Conservation (phyloP, 352 stramenopile species). For the Pythium dissotocum region DNA sequence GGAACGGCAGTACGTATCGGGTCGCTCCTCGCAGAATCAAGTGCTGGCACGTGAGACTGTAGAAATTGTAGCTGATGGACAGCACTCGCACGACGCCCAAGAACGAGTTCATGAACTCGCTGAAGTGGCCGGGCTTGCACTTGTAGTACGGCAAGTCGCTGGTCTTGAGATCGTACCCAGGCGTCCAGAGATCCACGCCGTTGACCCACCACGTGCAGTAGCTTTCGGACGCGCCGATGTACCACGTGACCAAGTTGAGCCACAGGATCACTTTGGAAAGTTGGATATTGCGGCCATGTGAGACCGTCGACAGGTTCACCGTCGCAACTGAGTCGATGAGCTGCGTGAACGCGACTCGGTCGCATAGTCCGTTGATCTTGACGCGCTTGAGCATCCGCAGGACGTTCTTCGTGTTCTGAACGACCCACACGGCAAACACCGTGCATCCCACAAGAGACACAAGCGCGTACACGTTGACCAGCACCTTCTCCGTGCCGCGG, state of each 20-base stretch:
- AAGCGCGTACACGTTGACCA: conserved; percentile 22
- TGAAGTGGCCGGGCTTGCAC: conserved; percentile 12
- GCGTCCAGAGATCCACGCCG: conserved; percentile 15
- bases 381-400: conserved; percentile 8
- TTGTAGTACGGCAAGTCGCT: conserved; percentile 21
- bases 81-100: conserved; percentile 15
- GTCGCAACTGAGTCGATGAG: conserved; percentile 7
- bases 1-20: conserved; percentile 8
- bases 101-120: conserved; percentile 3
- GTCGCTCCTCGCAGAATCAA: conserved; percentile 10
- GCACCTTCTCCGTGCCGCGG: conserved; percentile 17
- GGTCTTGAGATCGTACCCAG: background rate
- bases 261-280: conserved; percentile 13
- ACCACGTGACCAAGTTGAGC: conserved; percentile 19
- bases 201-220: conserved; percentile 20
- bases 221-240: conserved; percentile 19
- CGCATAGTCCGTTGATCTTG: conserved; percentile 5
- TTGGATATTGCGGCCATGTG: conserved; percentile 18
- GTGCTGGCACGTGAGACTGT: conserved; percentile 13
- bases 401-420: conserved; percentile 8
- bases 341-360: conserved; percentile 11
- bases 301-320: conserved; percentile 15
- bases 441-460: conserved; percentile 15
- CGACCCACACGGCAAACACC: conserved; percentile 16
- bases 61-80: conserved; percentile 20